Evolutionary conservation across 352 stramenopile genomes (phyloP).

Genomic region (Globisporangium emineosum): DNA sequence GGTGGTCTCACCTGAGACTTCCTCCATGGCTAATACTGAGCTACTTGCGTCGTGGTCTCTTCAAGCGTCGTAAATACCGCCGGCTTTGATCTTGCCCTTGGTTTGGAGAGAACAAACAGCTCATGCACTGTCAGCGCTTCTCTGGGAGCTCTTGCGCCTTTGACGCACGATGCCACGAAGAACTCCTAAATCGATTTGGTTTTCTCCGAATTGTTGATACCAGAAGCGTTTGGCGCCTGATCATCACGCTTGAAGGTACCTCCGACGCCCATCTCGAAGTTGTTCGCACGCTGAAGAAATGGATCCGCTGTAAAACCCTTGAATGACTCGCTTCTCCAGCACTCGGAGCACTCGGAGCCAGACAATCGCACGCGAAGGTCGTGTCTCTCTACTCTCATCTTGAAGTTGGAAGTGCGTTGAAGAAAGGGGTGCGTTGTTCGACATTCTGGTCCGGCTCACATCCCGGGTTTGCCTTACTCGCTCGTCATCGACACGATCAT

Average conservation of each 20-base stretch:
- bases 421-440: not conserved
- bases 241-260: not conserved
- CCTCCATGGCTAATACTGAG: not conserved
- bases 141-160: not conserved
- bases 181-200: not conserved
- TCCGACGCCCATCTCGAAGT: not conserved
- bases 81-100: not conserved
- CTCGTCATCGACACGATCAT: not conserved
- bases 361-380: not conserved
- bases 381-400: not conserved
- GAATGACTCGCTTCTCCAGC: too few species aligned
- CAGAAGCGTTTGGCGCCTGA: not conserved
- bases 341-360: not conserved
- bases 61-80: not conserved
- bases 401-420: not conserved
- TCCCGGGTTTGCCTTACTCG: not conserved
- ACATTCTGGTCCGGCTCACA: not conserved
- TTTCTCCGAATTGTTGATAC: not conserved
- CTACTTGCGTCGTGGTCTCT: not conserved
- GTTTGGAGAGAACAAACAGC: not conserved
- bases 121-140: not conserved
- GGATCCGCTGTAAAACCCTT: too few species aligned
- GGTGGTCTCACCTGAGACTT: not conserved
- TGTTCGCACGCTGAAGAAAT: not conserved
- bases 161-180: not conserved